Conservation (phyloP, 2,329 filamentous ascomycete genomes). For the Penicillium psychrosexuale region DNA sequence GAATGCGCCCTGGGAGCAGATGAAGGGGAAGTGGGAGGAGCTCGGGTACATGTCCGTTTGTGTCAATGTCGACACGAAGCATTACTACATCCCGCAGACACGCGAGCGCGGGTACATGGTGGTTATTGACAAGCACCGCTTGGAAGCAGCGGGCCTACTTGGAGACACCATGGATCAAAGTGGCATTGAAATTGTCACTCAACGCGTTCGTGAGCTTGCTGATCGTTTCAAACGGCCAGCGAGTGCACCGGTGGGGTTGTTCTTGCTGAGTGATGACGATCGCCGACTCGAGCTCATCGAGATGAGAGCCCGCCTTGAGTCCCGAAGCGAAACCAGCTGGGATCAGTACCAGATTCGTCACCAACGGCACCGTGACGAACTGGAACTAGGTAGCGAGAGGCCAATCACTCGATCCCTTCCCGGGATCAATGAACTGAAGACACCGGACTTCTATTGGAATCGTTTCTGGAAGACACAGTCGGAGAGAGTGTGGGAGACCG, state of each 20-base stretch:
- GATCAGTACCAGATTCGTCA: slow-evolving; percentile 58
- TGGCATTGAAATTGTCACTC: background rate
- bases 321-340: slow-evolving; percentile 28
- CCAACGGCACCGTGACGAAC: slow-evolving; percentile 49
- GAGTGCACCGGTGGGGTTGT: slow-evolving; percentile 61
- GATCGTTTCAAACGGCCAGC: slow-evolving; percentile 52
- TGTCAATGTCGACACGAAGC: slow-evolving; percentile 61
- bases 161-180: slow-evolving; percentile 35
- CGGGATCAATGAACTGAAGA: slow-evolving; percentile 48
- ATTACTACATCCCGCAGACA: slow-evolving; percentile 72
- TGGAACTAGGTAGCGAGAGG: slow-evolving; percentile 53
- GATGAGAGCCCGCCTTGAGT: slow-evolving; percentile 44
- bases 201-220: slow-evolving; percentile 36
- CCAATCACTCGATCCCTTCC: slow-evolving; percentile 61
- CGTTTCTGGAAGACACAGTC: slow-evolving; percentile 52
- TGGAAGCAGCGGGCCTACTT: slow-evolving; percentile 19
- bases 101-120: slow-evolving; percentile 59
- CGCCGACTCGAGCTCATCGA: slow-evolving; percentile 52
- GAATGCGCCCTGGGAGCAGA: slow-evolving; percentile 57
- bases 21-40: slow-evolving; percentile 45
- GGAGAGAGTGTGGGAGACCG: slow-evolving; percentile 61
- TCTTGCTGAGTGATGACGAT: slow-evolving; percentile 58
- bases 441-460: slow-evolving; percentile 56
- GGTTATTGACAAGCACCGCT: slow-evolving; percentile 46
- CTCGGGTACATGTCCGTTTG: slow-evolving; percentile 57